phyloP scores from a whole-genome alignment of 2,329 filamentous ascomycete genomes.

The Alternaria novae-zelandiae region DNA sequence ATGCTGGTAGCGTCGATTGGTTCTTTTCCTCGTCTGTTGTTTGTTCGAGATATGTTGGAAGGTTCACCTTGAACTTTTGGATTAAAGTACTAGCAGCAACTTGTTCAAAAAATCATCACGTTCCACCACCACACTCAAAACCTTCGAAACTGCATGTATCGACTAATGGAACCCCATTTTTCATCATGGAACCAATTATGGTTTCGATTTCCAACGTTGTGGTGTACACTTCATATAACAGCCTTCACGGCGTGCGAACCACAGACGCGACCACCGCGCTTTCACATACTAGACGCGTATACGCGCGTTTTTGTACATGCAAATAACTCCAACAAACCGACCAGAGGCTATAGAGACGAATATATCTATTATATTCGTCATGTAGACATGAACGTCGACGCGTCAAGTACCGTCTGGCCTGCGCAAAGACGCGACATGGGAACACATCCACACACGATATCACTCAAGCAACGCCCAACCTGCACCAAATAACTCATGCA shows the following conservation, averaged over 20 bases:
- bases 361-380: neutral
- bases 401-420: neutral
- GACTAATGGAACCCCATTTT: fast-evolving
- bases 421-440: neutral
- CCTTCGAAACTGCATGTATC: fast-evolving
- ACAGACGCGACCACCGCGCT: neutral
- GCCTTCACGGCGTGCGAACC: neutral
- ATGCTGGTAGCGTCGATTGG: neutral
- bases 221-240: neutral
- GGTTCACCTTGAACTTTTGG: fast-evolving
- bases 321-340: neutral
- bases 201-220: neutral
- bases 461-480: slow-evolving; percentile 7
- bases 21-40: neutral
- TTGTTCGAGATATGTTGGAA: neutral
- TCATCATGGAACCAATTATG: fast-evolving
- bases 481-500: slow-evolving; percentile 5
- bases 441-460: neutral
- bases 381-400: neutral
- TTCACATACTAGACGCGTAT: neutral
- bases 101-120: neutral
- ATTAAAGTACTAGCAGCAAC: neutral
- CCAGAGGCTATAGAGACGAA: neutral
- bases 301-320: neutral
- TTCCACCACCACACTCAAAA: neutral